Conservation (phyloP, 2,329 filamentous ascomycete genomes). For the Coniochaeta ligniaria region DNA sequence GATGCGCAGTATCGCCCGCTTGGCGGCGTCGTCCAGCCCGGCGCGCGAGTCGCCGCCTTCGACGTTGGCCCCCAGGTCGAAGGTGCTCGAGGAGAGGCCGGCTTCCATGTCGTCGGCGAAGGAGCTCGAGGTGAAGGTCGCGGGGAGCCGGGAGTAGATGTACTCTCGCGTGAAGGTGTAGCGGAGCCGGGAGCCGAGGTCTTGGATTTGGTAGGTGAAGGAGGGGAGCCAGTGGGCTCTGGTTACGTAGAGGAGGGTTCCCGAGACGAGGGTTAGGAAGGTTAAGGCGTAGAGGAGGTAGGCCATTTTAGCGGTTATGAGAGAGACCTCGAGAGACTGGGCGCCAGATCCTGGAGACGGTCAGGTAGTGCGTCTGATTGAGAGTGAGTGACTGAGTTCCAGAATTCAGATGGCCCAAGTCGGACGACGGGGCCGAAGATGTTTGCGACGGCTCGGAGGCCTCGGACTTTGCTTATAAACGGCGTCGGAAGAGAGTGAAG, state of each 20-base stretch:
- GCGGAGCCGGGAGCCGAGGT: conserved; percentile 37
- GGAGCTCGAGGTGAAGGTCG: conserved; percentile 56
- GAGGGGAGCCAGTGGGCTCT: conserved; percentile 69
- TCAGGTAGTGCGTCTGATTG: background rate
- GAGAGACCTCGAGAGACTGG: background rate
- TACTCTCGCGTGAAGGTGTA: conserved; percentile 40
- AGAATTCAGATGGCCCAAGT: background rate
- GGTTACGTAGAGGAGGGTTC: conserved; percentile 74
- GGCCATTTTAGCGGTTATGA: conserved; percentile 45
- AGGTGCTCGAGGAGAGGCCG: conserved; percentile 74
- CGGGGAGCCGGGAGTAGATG: conserved; percentile 66
- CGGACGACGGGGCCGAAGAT: background rate
- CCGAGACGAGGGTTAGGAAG: conserved; percentile 62
- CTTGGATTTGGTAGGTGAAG: conserved; percentile 42
- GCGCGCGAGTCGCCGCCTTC: conserved; percentile 69
- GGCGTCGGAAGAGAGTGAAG: background rate
- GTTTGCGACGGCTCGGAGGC: background rate
- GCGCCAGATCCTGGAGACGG: background rate
- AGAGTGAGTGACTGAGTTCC: background rate
- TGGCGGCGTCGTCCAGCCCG: conserved; percentile 74
- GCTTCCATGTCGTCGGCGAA: conserved; percentile 85
- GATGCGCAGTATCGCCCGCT: conserved; percentile 76
- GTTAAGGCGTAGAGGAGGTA: conserved; percentile 75
- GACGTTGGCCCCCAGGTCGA: conserved; percentile 77
- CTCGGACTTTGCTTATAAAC: conserved; percentile 1